Base-by-base conservation (phyloP, 2,329 filamentous ascomycete species). In the Paecilomyces niveus region DNA sequence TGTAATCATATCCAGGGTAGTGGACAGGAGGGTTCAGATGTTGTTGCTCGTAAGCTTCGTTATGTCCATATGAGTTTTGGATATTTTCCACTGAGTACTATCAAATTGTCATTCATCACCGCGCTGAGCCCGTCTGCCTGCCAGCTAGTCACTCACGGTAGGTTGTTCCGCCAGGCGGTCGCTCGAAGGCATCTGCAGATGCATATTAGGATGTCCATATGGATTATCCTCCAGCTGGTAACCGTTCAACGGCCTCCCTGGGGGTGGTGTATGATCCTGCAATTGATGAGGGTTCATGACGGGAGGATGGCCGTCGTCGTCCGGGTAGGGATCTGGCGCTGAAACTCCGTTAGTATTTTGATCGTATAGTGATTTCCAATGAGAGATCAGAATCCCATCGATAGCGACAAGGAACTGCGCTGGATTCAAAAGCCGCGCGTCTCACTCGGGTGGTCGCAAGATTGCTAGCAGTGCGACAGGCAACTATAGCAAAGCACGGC, bases 201-300 rank as follows among this genome's bases (percentile, higher is more conserved):
- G 86, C 54, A 78, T 73, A 60, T 77, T 81, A 21, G 39, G 39
- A 33, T 75, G 74, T 56, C 78, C 80, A 70, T 90, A 92, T 8
- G 87, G 85, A 64, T 86, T 84, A 72, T 96, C 89, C 52, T 94
- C 88, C 53, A 95, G 82, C 71, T 95, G 89, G 73, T 96, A 96
- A 64, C 87, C 85, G 66, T 88, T 84, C 59, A 88, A 77, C 29
- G 88, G 89, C 64, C 90, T 87, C 54, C 85, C 88, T 33, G 90
- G 90, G 53, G 90, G 94, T 56, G 90, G 89, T 58, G 89, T 85
- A 65, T 88, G 85, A 62, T 72, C 79, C 70, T 69, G 65, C 15
- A 68, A 73, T 73, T 82, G 80, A 65, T 80, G 81, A 58, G 82
- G 81, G 65, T 84, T 78, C 80, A 85, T 76, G 29, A 66, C 67